Percentiles rank a stretch among this genome's conserved stretches.
Evolutionary conservation across 202 grass and related monocot species (phyloP).

Genomic region (Digitaria exilis): DNA sequence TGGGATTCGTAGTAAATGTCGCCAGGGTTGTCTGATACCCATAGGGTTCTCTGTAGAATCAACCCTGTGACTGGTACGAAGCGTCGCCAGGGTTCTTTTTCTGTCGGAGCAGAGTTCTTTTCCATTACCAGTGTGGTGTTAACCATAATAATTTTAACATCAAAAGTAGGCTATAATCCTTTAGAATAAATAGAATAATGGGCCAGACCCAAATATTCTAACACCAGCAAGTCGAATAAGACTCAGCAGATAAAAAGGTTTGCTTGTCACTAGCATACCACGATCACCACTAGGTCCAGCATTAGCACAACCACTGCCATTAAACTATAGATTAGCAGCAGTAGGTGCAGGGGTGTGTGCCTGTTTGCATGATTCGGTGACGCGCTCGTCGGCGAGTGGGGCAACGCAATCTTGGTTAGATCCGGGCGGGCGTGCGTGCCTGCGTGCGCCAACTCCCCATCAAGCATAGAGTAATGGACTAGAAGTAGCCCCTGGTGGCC

Average conservation of each 20-base stretch:
- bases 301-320: not conserved
- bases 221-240: not conserved
- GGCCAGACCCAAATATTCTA: no score
- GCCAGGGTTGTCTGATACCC: no score
- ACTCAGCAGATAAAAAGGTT: not conserved
- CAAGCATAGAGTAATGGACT: not conserved
- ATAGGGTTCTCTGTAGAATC: no score
- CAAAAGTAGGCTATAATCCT: no score
- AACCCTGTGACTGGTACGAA: no score
- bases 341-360: conserved; percentile 13
- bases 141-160: no score
- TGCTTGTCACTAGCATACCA: not conserved
- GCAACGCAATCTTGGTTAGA: conserved; percentile 48
- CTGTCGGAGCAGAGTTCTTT: no score
- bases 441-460: conserved; percentile 1
- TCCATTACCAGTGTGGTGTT: no score
- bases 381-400: not conserved
- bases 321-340: conserved; percentile 17
- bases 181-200: no score
- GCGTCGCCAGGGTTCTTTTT: no score
- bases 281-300: not conserved
- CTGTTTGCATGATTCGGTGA: not conserved
- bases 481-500: conserved; percentile 14
- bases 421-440: conserved; percentile 41
- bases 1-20: no score